A percentile compares a stretch with the other conserved stretches of the same genome.
These are phyloP conservation scores for Thermothielavioides terrestris DNA, from an alignment of 495 filamentous ascomycete genomes.

Conservation along the genomic window DNA sequence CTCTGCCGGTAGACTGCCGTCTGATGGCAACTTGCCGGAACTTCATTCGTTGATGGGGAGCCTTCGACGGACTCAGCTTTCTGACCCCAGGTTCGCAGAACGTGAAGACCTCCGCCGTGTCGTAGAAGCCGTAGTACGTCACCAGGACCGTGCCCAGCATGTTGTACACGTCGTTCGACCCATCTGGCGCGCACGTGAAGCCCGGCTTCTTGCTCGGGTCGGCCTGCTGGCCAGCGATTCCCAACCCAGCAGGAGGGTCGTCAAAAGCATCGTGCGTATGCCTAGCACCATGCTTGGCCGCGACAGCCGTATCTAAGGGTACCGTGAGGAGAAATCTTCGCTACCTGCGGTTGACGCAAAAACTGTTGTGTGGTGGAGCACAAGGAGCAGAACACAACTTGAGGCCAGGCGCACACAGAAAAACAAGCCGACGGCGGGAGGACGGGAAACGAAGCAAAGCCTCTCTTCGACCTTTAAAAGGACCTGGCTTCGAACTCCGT, in stretches of 20 bases:
- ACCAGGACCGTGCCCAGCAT: conserved; percentile 8
- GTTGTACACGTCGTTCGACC: neutral
- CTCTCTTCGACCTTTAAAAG: too few species aligned
- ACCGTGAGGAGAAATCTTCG: too few species aligned
- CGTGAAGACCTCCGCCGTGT: neutral
- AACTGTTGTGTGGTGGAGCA: too few species aligned
- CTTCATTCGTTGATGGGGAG: neutral
- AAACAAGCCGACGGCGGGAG: too few species aligned
- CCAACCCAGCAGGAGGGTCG: neutral
- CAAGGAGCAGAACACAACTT: too few species aligned
- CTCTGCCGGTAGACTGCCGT: neutral
- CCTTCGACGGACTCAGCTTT: neutral
- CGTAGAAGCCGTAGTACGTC: neutral
- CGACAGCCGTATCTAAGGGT: too few species aligned
- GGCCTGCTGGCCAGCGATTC: neutral
- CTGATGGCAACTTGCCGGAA: neutral
- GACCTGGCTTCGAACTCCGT: too few species aligned
- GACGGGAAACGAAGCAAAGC: too few species aligned
- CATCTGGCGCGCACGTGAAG: neutral
- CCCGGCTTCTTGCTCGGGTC: neutral
- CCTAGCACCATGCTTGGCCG: neutral
- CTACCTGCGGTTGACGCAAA: neutral
- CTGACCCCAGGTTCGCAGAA: conserved; percentile 3
- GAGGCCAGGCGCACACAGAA: too few species aligned
- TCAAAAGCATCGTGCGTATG: neutral